These are phyloP conservation scores for Cladosporium austrohemisphaericum DNA, from an alignment of 2,329 filamentous ascomycete genomes.

Conservation along the genomic window DNA sequence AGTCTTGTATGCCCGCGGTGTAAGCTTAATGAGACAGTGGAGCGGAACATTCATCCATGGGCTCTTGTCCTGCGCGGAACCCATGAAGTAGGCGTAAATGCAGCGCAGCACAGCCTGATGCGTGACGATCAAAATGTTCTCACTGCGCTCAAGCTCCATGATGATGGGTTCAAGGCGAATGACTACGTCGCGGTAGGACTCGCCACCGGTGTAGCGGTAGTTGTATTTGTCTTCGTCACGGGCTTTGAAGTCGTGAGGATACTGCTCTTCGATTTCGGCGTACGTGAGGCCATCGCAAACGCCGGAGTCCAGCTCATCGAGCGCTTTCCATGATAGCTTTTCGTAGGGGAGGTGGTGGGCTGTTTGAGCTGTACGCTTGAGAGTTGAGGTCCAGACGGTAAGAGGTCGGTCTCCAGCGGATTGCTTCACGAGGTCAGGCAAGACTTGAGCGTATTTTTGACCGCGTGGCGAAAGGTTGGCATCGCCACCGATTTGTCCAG, in stretches of 20 bases:
- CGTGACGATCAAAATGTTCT: slow-evolving; percentile 96
- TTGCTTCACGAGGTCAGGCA: slow-evolving; percentile 78
- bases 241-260: slow-evolving; percentile 90
- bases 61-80: slow-evolving; percentile 84
- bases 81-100: slow-evolving; percentile 99
- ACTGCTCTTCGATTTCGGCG: slow-evolving; percentile 85
- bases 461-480: slow-evolving; percentile 81
- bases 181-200: slow-evolving; percentile 94
- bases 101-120: slow-evolving; percentile 95
- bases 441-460: slow-evolving; percentile 77
- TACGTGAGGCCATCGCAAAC: slow-evolving; percentile 97
- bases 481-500: slow-evolving; percentile 89
- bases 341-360: slow-evolving; percentile 86
- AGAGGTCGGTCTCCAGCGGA: slow-evolving; percentile 75
- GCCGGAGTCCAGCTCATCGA: slow-evolving; percentile 94
- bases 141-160: slow-evolving; percentile 94
- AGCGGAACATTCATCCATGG: slow-evolving; percentile 99
- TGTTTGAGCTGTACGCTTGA: slow-evolving; percentile 85
- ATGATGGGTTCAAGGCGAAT: slow-evolving; percentile 98
- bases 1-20: slow-evolving; percentile 88
- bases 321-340: slow-evolving; percentile 96
- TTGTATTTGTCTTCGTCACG: slow-evolving; percentile 99
- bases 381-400: slow-evolving; percentile 71
- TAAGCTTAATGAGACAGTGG: slow-evolving; percentile 94
- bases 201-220: slow-evolving; percentile 94